Base-by-base conservation (phyloP, 179 eudicot genomes). In the Beta lomatogona region DNA sequence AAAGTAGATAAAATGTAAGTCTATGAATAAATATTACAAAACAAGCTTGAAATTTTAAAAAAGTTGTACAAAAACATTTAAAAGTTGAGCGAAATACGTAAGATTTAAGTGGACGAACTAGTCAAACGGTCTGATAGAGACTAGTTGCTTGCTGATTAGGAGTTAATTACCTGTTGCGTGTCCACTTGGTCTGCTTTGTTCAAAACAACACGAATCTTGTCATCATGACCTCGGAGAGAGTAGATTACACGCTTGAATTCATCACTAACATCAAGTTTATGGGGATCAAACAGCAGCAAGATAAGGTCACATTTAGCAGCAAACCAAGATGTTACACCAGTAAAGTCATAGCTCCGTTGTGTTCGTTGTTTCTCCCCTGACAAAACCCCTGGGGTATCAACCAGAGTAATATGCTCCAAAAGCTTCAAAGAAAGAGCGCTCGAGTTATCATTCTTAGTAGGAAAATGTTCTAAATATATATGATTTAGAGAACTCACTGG, bases 301-400 rank as follows among this genome's bases (percentile, higher is more conserved):
- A 95, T 93, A 55, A 95, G 87, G 80, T 95, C 98, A 85, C 95
- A 93, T 82, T 95, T 95, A 76, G 93, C 97, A 50, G 98, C 98
- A 88, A 95, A 95, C 99, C 98, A 93, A 46, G 97, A 92, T 66
- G 89, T 93, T 13, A 91, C 97, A 58, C 99, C 99, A 28, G 95
- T 93, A 83, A 95, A 95, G 76, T 95, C 94, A 75, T 93, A 95
- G 83, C 93, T 95, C 83, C 99, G 75, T 72, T 92, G 92, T 41
- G 99, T 95, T 72, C 95, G 78, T 84, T 93, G 99, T 80, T 93
- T 95, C 83, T 95, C 98, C 73, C 98, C 98, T 67, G 97, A 93
- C 83, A 93, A 73, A 64, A 95, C 97, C 9, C 98, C 97, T 58
- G 97, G 98, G 65, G 97, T 93, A 86, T 95, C 98, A 75, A 95